phyloP scores from a whole-genome alignment of 2,329 filamentous ascomycete genomes.

The Hortaea werneckii region DNA sequence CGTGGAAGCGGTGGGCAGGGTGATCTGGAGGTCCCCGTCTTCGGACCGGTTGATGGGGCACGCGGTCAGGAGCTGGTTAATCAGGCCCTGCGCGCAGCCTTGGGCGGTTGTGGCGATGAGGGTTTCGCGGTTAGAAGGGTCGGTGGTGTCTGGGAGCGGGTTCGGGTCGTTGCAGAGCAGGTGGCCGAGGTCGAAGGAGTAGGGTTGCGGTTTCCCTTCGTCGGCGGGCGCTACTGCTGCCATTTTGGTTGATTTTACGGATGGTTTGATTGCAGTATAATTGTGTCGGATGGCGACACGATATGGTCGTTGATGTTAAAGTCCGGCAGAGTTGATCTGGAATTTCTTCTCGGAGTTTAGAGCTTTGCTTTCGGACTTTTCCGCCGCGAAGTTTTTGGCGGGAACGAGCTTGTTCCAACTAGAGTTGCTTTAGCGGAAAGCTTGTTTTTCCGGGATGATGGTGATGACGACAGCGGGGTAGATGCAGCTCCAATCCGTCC shows the following conservation, averaged over 20 bases:
- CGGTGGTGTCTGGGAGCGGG: conserved; percentile 49
- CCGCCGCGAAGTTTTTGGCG: too few species aligned
- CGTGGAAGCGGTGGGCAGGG: conserved; percentile 61
- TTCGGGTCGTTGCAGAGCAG: conserved; percentile 82
- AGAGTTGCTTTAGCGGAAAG: background rate
- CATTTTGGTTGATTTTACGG: too few species aligned
- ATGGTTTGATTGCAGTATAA: background rate
- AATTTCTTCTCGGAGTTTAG: too few species aligned
- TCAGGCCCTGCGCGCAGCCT: conserved; percentile 80
- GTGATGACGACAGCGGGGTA: background rate
- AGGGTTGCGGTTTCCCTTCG: conserved; percentile 61
- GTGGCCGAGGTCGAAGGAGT: conserved; percentile 84
- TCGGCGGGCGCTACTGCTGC: background rate
- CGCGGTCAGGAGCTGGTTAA: conserved; percentile 89
- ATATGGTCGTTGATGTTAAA: background rate
- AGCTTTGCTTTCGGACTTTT: too few species aligned
- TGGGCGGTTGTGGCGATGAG: conserved; percentile 65
- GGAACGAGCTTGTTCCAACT: background rate
- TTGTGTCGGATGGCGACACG: background rate
- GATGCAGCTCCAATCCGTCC: background rate
- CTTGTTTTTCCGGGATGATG: background rate
- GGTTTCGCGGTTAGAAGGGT: conserved; percentile 45
- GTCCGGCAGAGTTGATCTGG: background rate
- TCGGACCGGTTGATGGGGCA: conserved; percentile 64
- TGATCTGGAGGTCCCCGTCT: conserved; percentile 57